Conservation (phyloP, 257 asterid species). For the Solanum raphanifolium region DNA sequence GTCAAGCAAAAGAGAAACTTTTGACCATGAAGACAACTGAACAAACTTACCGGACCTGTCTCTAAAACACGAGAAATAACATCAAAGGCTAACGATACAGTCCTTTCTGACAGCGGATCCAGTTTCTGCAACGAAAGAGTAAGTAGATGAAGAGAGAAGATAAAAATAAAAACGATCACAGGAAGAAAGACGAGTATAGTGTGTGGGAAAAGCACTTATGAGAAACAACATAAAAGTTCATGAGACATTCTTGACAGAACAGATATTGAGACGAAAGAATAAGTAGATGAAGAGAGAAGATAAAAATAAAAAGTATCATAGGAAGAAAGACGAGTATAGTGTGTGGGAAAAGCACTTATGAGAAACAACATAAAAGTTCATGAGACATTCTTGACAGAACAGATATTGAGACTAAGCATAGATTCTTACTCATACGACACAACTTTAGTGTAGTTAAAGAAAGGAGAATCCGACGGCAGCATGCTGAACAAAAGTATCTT, state of each 20-base stretch:
- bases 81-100: slow-evolving; percentile 28
- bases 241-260: background rate
- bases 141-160: background rate
- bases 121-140: slow-evolving; percentile 16
- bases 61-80: slow-evolving; percentile 28
- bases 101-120: slow-evolving; percentile 24
- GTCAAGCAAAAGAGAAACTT: background rate
- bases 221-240: background rate
- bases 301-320: too few species aligned
- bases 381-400: background rate
- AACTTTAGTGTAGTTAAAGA: background rate
- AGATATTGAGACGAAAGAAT: background rate
- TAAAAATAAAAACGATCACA: background rate
- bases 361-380: background rate
- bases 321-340: background rate
- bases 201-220: background rate
- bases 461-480: background rate
- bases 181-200: background rate
- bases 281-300: too few species aligned
- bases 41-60: slow-evolving; percentile 31
- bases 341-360: background rate
- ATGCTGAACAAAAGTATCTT: background rate
- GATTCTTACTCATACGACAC: background rate
- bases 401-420: background rate
- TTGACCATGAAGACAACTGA: background rate